Evolutionary conservation across 2,329 filamentous ascomycete genomes (phyloP).

Genomic region (Celoporthe dispersa): DNA sequence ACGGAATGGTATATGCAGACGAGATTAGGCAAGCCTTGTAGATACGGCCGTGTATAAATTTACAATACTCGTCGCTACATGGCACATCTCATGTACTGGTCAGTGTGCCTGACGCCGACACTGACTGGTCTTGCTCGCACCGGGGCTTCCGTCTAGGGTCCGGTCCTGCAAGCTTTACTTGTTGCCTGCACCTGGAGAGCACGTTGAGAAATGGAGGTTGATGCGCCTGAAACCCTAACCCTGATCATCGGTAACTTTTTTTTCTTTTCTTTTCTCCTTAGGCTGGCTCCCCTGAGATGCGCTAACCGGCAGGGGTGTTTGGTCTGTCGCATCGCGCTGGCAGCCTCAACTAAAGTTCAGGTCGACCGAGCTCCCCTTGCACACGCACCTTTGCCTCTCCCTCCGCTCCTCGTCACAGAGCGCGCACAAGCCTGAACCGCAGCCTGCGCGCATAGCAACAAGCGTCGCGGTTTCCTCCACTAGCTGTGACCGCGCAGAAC

Average conservation of each 20-base stretch:
- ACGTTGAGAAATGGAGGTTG: not conserved
- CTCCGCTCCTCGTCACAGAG: not conserved
- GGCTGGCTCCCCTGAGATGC: not conserved
- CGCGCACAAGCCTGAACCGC: constrained; percentile 1
- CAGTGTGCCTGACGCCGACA: not conserved
- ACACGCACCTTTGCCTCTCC: not conserved
- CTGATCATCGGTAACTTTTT: not conserved
- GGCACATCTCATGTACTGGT: not conserved
- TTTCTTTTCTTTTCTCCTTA: not conserved
- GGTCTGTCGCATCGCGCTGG: constrained; percentile 2
- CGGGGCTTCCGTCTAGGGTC: not conserved
- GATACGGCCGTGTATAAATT: not conserved
- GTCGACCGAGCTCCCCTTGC: constrained; percentile 6
- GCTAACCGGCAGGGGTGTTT: not conserved
- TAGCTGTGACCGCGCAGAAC: not conserved
- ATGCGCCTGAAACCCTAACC: constrained; percentile 7
- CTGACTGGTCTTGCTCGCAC: not conserved
- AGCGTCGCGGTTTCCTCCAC: not conserved
- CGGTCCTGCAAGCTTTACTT: not conserved
- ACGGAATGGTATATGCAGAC: not conserved
- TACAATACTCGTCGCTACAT: not conserved
- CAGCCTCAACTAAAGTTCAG: constrained; percentile 6
- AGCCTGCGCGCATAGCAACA: not conserved
- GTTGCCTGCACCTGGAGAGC: not conserved
- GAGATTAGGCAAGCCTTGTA: not conserved